These are phyloP conservation scores for Verticillium nubilum DNA, from an alignment of 2,329 filamentous ascomycete genomes.

Conservation along the genomic window DNA sequence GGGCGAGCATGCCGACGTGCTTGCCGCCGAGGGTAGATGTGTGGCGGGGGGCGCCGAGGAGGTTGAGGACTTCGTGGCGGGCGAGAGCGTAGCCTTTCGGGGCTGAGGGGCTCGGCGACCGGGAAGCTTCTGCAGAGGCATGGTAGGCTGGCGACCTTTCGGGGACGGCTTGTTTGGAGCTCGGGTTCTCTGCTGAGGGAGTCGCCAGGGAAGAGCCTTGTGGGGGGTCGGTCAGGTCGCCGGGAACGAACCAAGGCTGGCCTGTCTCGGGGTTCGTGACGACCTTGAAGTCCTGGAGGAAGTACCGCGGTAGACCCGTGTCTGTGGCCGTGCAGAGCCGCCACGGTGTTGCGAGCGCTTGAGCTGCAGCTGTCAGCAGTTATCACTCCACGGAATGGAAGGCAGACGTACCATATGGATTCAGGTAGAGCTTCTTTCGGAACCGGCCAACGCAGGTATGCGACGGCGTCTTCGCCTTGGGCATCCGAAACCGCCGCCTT, in stretches of 20 bases:
- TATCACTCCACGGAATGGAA: no score
- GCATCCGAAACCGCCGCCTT: constrained; percentile 34
- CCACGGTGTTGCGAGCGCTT: constrained; percentile 54
- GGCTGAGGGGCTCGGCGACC: constrained; percentile 8
- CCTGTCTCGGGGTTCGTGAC: constrained; percentile 48
- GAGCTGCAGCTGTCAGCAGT: constrained; percentile 37
- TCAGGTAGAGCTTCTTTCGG: constrained; percentile 53
- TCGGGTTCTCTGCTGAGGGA: no score
- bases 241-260: constrained; percentile 52
- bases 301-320: constrained; percentile 49
- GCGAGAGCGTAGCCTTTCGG: constrained; percentile 5
- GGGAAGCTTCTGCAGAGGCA: constrained; percentile 2
- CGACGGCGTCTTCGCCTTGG: constrained; percentile 22
- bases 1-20: not conserved
- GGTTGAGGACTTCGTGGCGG: not conserved
- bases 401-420: constrained; percentile 61
- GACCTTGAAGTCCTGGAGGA: constrained; percentile 57
- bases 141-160: not conserved
- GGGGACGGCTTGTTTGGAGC: no score
- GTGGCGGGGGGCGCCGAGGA: not conserved
- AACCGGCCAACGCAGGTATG: constrained; percentile 34
- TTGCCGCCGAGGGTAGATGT: not conserved
- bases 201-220: no score
- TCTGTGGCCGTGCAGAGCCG: constrained; percentile 49
- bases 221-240: constrained; percentile 10